phyloP scores from a whole-genome alignment of 805 yeast genomes.

The Priceomyces haplophilus region DNA sequence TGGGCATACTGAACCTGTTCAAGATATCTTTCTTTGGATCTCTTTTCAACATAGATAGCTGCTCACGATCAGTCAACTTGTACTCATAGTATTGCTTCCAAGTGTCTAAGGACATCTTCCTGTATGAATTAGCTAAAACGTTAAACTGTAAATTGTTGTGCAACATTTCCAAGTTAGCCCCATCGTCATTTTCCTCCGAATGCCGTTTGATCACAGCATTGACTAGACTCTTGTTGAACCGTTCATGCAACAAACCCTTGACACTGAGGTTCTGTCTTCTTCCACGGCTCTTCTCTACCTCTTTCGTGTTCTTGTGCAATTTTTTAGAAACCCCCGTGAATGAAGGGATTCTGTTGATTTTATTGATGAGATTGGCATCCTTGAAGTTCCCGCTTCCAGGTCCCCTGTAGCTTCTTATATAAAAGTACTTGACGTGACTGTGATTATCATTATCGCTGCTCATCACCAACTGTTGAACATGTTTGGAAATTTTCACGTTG shows the following conservation, averaged over 20 bases:
- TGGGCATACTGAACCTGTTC: constrained; percentile 32
- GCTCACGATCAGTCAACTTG: constrained; percentile 39
- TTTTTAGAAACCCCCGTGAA: constrained; percentile 10
- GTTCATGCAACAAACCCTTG: constrained; percentile 39
- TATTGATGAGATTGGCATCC: constrained; percentile 40
- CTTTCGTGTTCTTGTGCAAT: constrained; percentile 17
- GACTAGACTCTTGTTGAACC: constrained; percentile 28
- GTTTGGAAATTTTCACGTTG: constrained; percentile 26
- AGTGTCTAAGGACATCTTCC: constrained; percentile 37
- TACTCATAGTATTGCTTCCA: constrained; percentile 40
- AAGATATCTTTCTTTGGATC: constrained; percentile 17
- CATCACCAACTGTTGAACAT: constrained; percentile 33
- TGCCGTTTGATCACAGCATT: constrained; percentile 28
- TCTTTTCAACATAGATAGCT: constrained; percentile 18
- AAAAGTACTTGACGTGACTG: constrained; percentile 37
- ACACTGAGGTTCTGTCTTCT: constrained; percentile 21
- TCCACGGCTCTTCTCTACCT: constrained; percentile 12
- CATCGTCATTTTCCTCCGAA: constrained; percentile 33
- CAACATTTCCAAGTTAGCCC: constrained; percentile 40
- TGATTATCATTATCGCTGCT: constrained; percentile 35
- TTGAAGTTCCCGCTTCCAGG: constrained; percentile 47
- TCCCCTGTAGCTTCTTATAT: constrained; percentile 40
- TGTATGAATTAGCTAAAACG: constrained; percentile 35
- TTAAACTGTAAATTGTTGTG: constrained; percentile 42
- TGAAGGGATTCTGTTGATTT: constrained; percentile 35